Base-by-base conservation (phyloP, 495 filamentous ascomycete genomes). In the Chaetomium fimeti region DNA sequence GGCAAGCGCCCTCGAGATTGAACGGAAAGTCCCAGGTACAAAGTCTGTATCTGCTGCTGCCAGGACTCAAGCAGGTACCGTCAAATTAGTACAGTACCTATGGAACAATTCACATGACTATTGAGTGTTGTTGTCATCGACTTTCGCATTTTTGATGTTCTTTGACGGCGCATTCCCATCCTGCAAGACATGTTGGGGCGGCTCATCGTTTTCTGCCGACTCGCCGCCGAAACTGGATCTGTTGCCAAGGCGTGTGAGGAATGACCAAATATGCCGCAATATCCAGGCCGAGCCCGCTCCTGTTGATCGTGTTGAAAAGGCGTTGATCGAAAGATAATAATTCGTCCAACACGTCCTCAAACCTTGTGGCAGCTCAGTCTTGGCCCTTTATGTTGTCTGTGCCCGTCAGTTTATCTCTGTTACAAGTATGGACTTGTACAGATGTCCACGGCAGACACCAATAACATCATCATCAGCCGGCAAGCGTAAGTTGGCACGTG, bases 201-300 rank as follows among this genome's bases (percentile, higher is more conserved):
- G 40, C 9, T 5, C 40, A 18, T 18, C 40, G 40, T 43, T 43
- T 24, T 49, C 20, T 49, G 12, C 45, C 45, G 16, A 12, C 18
- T 49, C 45, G 40, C 12, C 43, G 43, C 45, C 11, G n/a, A 49
- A 49, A 24, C 45, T 20, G n/a, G 48, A 36, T 27, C 43, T 43
- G 47, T 62, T 52, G 69, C 69, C 69, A 70, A 71, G 69, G 24
- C 60, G 45, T 52, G 53, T 36, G 28, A 61, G 62, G 69, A 71
- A 70, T 64, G 66, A 66, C 67, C 69, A 69, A 57, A 56, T 63
- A 42, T 68, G 59, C 58, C 57, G 69, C 68, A 71, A 69, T 68
- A 69, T 67, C 61, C 62, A 43, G 61, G 36, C 64, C 69, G 57
- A 47, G 57, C 51, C 63, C 64, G 67, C 67, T 58, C 53, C 51